Evolutionary conservation across 1,139 yeast species (phyloP).

Genomic region (Arxiozyma slooffiae): DNA sequence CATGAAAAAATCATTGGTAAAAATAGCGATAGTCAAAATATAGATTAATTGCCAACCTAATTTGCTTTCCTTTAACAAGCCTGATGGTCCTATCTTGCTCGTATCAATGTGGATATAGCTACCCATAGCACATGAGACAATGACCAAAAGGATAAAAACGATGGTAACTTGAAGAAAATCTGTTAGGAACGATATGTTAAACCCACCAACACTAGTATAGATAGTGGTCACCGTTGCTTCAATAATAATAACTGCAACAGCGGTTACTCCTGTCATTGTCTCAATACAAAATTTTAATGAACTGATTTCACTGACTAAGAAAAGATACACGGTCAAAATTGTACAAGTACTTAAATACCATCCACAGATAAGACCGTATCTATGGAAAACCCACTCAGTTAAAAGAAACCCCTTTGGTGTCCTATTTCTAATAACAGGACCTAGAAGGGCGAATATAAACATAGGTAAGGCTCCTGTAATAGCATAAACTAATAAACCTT

Average conservation of each 20-base stretch:
- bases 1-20: slow-evolving; percentile 82
- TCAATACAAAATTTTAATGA: slow-evolving; percentile 69
- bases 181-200: slow-evolving; percentile 77
- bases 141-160: slow-evolving; percentile 55
- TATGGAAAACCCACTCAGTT: slow-evolving; percentile 86
- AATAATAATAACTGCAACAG: slow-evolving; percentile 73
- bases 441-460: slow-evolving; percentile 67
- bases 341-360: slow-evolving; percentile 74
- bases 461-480: slow-evolving; percentile 79
- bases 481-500: slow-evolving; percentile 76
- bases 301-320: slow-evolving; percentile 79
- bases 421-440: slow-evolving; percentile 66
- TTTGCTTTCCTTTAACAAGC: slow-evolving; percentile 50
- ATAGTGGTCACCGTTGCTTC: slow-evolving; percentile 82
- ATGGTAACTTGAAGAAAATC: slow-evolving; percentile 79
- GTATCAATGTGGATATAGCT: slow-evolving; percentile 62
- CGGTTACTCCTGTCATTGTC: slow-evolving; percentile 68
- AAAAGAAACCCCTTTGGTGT: slow-evolving; percentile 89
- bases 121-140: slow-evolving; percentile 77
- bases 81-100: slow-evolving; percentile 52
- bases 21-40: slow-evolving; percentile 74
- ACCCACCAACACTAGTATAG: slow-evolving; percentile 85
- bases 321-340: slow-evolving; percentile 73
- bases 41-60: slow-evolving; percentile 87
- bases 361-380: slow-evolving; percentile 67